Percentiles rank a stretch among this genome's conserved stretches.
Conservation (phyloP, 148 eudicot genomes). For the Linanthus parryae region DNA sequence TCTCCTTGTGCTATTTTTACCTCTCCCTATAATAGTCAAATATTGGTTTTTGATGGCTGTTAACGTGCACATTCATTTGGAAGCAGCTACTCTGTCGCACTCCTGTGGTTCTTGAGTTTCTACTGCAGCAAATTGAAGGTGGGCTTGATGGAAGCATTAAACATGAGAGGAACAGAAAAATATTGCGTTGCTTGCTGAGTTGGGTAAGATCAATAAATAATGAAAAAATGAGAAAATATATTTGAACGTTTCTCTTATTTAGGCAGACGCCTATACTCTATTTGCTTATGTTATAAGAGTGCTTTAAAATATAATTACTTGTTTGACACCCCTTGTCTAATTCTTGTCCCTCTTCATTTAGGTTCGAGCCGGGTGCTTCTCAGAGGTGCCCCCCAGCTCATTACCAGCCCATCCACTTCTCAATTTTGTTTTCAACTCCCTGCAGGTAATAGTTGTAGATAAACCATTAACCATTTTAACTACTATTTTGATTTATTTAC, state of each 20-base stretch:
- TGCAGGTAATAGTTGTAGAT: constrained; percentile 54
- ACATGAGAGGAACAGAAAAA: constrained; percentile 70
- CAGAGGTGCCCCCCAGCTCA: constrained; percentile 62
- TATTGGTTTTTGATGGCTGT: neutral
- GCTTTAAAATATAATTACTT: too few relatives aligned
- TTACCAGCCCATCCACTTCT: constrained; percentile 81
- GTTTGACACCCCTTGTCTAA: constrained; percentile 3
- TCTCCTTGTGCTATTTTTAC: constrained; percentile 8
- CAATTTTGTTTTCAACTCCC: constrained; percentile 73
- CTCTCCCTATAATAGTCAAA: neutral
- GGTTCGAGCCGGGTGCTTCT: constrained; percentile 96
- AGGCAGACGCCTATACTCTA: too few relatives aligned
- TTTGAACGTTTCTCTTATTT: too few relatives aligned
- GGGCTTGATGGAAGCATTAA: constrained; percentile 44
- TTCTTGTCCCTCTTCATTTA: constrained; percentile 26
- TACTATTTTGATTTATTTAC: constrained; percentile 13
- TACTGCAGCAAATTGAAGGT: constrained; percentile 67
- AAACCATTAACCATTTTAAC: constrained; percentile 10
- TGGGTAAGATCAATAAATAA: constrained; percentile 88
- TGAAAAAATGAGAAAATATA: neutral
- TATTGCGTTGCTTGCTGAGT: constrained; percentile 86
- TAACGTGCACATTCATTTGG: constrained; percentile 18
- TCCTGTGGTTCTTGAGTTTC: constrained; percentile 74
- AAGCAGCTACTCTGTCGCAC: constrained; percentile 88
- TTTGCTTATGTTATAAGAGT: too few relatives aligned